Evolutionary conservation across 306 rosid species (phyloP), one percentile per base, ranked within the genome.

Genomic region (Castanopsis chinensis): DNA sequence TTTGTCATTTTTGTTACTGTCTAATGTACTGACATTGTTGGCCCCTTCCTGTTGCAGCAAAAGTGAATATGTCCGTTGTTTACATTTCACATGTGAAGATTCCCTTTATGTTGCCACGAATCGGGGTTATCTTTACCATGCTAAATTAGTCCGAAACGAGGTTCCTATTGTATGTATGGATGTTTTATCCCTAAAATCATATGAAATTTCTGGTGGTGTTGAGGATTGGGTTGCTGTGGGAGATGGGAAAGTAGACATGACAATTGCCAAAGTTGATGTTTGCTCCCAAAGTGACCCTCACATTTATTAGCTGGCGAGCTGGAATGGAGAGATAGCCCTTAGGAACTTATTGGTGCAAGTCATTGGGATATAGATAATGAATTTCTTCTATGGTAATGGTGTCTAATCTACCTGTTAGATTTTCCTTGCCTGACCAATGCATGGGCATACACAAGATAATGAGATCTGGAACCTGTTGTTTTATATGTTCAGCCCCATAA

Each of bases 1-100:
- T 63, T 37, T n/a, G 67, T 43, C 25, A 6, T 53, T 54, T 60
- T 77, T 18, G 77, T 78, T 4, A 1, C 21, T 73, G 72, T 74
- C 79, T 19, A 69, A 30, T 76, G 77, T 78, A 71, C 77, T 79
- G 64, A 81, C 54, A 73, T 69, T 75, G 57, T 78, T 85, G 72
- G 10, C 49, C 41, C 60, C 70, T 79, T 37, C 43, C 43, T 83
- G 72, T 81, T 89, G 89, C 92, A 95, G 99, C 88, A 95, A 91
- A 90, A 95, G 99, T 75, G 98, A 95, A 87, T 92, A 95, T 63
- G 97, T 95, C 71, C 93, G 96, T 61, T 89, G 98, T 87, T 76
- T 95, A 91, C 83, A 21, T 68, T 93, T 92, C 64, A 81, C 91
- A 67, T 43, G 72, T 79, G 94, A 92, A 87, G 90, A 82, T 78